Percentiles rank a stretch among this genome's conserved stretches.
phyloP scores from a whole-genome alignment of 2,329 filamentous ascomycete genomes.

The Elsinoe batatas region DNA sequence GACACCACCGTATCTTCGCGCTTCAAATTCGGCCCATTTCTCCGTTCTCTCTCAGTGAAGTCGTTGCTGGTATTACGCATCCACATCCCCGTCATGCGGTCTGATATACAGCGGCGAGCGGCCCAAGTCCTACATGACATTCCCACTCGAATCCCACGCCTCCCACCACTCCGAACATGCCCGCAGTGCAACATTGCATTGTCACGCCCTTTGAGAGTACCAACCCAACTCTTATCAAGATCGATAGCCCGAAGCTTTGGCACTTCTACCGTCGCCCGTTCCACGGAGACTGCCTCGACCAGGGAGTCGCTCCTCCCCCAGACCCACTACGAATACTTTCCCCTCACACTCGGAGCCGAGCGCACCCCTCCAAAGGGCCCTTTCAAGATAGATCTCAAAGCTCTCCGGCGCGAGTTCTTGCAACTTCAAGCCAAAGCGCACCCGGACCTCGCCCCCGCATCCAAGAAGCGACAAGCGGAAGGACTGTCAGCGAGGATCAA shows the following conservation, averaged over 20 bases:
- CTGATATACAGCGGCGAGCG: neutral
- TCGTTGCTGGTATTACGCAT: too few relatives aligned
- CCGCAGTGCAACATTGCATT: neutral
- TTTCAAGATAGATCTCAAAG: conserved; percentile 62
- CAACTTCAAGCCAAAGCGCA: conserved; percentile 68
- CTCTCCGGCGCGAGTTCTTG: conserved; percentile 76
- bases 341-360: conserved; percentile 54
- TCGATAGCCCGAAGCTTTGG: neutral
- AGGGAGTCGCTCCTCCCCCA: conserved; percentile 20
- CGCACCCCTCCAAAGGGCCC: conserved; percentile 69
- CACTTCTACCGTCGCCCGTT: neutral
- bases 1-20: too few relatives aligned
- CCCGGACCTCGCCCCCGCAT: conserved; percentile 53
- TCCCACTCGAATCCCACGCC: neutral
- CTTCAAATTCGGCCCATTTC: too few relatives aligned
- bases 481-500: conserved; percentile 76
- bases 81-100: too few relatives aligned
- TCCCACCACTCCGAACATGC: neutral
- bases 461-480: conserved; percentile 54
- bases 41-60: too few relatives aligned
- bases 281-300: neutral
- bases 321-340: conserved; percentile 85
- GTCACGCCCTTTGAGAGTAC: neutral
- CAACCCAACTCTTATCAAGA: neutral
- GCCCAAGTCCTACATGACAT: neutral